These are phyloP conservation scores for Tetrastigma voinierianum DNA, from an alignment of 164 flowering plant species.

Conservation along the genomic window DNA sequence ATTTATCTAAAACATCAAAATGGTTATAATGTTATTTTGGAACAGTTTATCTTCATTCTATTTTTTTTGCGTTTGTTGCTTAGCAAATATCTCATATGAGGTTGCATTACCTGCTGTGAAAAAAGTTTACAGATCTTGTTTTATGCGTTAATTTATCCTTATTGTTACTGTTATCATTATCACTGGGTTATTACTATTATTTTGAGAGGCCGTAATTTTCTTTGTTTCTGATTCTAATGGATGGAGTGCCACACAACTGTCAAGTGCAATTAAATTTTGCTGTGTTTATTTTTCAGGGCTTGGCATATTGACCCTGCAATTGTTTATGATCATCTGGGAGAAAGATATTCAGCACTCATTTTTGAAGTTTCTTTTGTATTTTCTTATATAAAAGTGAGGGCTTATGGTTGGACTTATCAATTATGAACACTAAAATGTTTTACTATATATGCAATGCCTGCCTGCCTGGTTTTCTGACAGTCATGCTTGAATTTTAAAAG, in stretches of 20 bases:
- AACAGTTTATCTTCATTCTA: too few species aligned
- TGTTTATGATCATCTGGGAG: constrained; percentile 96
- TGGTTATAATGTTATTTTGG: too few species aligned
- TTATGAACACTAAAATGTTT: neutral
- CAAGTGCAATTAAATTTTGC: neutral
- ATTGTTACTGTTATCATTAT: too few species aligned
- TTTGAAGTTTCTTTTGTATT: constrained; percentile 84
- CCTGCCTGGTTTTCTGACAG: constrained; percentile 14
- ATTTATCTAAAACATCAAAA: neutral
- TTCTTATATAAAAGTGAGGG: constrained; percentile 85
- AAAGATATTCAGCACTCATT: constrained; percentile 87
- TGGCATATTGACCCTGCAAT: constrained; percentile 82
- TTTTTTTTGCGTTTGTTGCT: too few species aligned
- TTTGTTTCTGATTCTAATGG: neutral
- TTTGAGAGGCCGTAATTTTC: neutral
- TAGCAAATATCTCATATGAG: neutral
- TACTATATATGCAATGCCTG: neutral
- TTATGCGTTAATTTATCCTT: too few species aligned
- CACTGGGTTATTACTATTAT: neutral
- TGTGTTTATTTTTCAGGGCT: constrained; percentile 60
- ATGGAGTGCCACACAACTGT: neutral
- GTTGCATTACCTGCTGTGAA: neutral
- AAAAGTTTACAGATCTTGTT: too few species aligned
- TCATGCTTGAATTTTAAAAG: constrained; percentile 30
- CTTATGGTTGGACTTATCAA: neutral